These are phyloP conservation scores for Scopulariopsis brevicaulis DNA, from an alignment of 2,329 filamentous ascomycete species.

Conservation along the genomic window DNA sequence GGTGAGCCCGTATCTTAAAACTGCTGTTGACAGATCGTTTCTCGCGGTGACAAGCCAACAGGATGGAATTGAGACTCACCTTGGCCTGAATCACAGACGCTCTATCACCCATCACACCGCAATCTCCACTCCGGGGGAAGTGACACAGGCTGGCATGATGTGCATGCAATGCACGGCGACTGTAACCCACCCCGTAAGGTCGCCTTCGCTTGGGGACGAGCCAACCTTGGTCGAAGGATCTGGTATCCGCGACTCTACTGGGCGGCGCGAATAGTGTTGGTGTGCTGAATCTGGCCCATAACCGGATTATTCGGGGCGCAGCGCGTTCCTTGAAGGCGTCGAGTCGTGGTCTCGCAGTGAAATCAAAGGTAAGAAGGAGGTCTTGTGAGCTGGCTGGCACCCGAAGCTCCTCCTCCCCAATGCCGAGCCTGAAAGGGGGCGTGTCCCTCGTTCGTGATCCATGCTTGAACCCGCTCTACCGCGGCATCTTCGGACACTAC, in stretches of 20 bases:
- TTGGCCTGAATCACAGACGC: neutral
- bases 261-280: neutral
- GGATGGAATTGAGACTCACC: neutral
- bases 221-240: neutral
- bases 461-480: neutral
- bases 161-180: neutral
- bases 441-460: neutral
- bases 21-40: neutral
- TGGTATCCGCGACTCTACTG: neutral
- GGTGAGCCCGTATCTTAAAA: neutral
- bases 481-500: neutral
- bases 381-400: neutral
- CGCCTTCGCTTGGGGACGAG: neutral
- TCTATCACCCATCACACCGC: neutral
- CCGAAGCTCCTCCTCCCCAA: neutral
- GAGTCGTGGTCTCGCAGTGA: neutral
- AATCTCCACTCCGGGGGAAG: neutral
- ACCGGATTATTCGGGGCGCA: neutral
- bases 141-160: neutral
- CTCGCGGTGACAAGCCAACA: neutral
- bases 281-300: neutral
- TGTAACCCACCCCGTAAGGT: neutral
- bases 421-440: neutral
- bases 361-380: neutral
- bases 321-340: no score